These are phyloP conservation scores for Coemansia sp. DNA, from an alignment of 192 early-diverging fungal species.

Conservation along the genomic window DNA sequence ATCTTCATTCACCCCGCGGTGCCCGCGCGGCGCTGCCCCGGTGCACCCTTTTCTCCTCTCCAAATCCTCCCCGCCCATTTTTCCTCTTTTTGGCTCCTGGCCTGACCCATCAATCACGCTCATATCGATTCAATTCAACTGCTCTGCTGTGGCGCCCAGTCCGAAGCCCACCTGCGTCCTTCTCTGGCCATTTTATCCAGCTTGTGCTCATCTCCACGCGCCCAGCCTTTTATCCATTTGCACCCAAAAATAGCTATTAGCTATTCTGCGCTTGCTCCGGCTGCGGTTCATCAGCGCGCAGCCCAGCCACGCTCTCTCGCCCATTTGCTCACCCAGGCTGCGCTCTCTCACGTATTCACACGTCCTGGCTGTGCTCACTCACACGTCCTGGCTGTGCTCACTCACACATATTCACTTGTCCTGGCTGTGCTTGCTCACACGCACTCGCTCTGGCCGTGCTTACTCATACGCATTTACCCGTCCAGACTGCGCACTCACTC, in stretches of 20 bases:
- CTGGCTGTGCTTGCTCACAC: too few species aligned
- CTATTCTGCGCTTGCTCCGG: background rate
- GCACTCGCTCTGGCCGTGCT: too few species aligned
- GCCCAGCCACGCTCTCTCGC: too few species aligned
- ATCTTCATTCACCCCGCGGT: constrained; percentile 1
- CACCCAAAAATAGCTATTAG: background rate
- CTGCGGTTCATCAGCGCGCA: constrained; percentile 8
- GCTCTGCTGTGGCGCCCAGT: constrained; percentile 6
- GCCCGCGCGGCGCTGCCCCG: background rate
- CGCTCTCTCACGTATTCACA: too few species aligned
- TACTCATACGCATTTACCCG: too few species aligned
- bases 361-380: too few species aligned
- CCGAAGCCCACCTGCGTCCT: background rate
- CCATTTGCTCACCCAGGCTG: too few species aligned
- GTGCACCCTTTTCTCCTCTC: constrained; percentile 1
- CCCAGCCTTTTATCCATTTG: too few species aligned
- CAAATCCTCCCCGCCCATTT: constrained; percentile 5
- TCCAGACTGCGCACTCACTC: too few species aligned
- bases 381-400: too few species aligned
- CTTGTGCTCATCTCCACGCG: too few species aligned
- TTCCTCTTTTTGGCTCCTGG: background rate
- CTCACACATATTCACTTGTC: too few species aligned
- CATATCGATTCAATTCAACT: constrained; percentile 11
- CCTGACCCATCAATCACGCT: constrained; percentile 13
- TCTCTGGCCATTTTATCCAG: background rate